Base-by-base conservation (phyloP, 495 filamentous ascomycete species). In the Annulohypoxylon nitens region DNA sequence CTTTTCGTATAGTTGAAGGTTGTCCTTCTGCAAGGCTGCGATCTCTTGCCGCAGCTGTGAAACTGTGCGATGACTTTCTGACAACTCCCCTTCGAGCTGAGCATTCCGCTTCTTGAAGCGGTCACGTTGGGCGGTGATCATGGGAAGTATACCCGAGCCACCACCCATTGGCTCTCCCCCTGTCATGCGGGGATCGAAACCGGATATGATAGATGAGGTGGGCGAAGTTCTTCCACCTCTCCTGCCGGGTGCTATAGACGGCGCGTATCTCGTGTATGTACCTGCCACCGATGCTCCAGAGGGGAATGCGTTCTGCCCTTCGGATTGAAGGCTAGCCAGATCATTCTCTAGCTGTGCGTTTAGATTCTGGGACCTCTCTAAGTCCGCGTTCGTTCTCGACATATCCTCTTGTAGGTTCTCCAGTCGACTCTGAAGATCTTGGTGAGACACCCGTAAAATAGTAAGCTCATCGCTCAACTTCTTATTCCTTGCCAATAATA, bases 71-170 rank as follows among this genome's bases (percentile, higher is more conserved):
- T 98, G 93, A 59, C 86, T 83, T 66, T 96, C 94, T 6, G 93
- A 93, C 18, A 98, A 86, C 75, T 98, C 95, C 54, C 93, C 89
- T 79, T 98, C 97, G 48, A 99, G 88, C 77, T 98, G 93, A 1
- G 90, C 81, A 68, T 97, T 98, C 73, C 94, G 91, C 85, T 97
- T 93, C 86, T 97, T 98, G 88, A 99, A 99, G 47, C 96, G 93
- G 81, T 99, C 96, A 68, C 96, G 91, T 80, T 99, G 96, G 18
- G 96, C 96, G 54, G 96, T 97, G 64, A 99, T 91, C 96, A 99
- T 99, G 26, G 97, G 96, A 26, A 99, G 84, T 67, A 99, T 97
- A 18, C 94, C 94, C 2, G 93, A 93, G 30, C 93, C 93, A 58
- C 93, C 93, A 8, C 93, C 93, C 14, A 92, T 88, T 8, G 91